These are phyloP conservation scores for Polytrichum formosum DNA, from an alignment of 225 moss, liverwort and hornwort species.

Conservation along the genomic window DNA sequence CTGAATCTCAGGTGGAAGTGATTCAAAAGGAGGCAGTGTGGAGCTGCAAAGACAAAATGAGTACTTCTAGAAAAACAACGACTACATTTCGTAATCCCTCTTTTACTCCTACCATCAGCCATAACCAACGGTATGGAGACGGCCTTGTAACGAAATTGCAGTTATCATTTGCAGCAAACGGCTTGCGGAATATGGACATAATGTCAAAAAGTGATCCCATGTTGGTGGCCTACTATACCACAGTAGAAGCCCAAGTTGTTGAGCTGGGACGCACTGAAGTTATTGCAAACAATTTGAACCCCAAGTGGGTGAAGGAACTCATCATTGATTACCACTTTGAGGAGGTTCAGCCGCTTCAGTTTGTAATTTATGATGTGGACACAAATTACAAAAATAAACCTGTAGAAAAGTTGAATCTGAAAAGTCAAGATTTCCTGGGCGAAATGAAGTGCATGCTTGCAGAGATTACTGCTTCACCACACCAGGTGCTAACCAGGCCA, in stretches of 20 bases:
- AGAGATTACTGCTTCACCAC: not conserved
- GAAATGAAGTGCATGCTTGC: not conserved
- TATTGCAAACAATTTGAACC: not conserved
- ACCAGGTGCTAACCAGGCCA: not conserved
- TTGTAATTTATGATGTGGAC: slow-evolving; percentile 1
- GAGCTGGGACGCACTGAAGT: slow-evolving; percentile 2
- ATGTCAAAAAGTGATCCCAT: slow-evolving; percentile 1
- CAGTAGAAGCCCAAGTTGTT: not conserved
- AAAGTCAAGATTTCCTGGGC: not conserved
- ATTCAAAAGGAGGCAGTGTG: no score
- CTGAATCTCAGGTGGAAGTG: no score
- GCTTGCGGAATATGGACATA: not conserved
- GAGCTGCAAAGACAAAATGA: no score
- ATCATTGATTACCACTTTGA: not conserved
- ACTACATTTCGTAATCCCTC: no score
- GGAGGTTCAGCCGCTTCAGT: not conserved
- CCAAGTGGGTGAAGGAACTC: slow-evolving; percentile 1
- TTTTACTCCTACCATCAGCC: no score
- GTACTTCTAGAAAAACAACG: no score
- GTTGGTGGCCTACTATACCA: not conserved
- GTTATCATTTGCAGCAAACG: not conserved
- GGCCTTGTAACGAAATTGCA: no score
- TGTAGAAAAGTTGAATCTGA: not conserved
- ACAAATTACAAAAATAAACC: not conserved
- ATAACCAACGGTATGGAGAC: no score